Base-by-base conservation (phyloP, 2,329 filamentous ascomycete species). In the Aspergillus sojae region DNA sequence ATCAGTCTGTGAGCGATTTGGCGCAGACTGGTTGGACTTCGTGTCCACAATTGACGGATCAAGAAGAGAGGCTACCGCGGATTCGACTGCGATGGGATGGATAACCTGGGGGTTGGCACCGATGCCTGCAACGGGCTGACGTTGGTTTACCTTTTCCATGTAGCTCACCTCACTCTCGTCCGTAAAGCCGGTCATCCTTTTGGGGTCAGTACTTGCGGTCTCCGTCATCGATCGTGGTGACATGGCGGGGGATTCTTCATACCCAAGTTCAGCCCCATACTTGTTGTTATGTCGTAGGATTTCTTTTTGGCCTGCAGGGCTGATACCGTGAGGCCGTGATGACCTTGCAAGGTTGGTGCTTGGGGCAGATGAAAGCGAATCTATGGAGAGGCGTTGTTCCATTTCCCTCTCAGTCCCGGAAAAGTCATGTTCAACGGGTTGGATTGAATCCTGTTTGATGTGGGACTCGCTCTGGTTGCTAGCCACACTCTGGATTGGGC, bases 401-500 rank as follows among this genome's bases (percentile, higher is more conserved):
- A 75, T 66, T 34, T 84, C 86, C 1, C 86, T 82, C 1, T 90
- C 91, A 1, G 89, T 88, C 32, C 89, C 80, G 1, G 85, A 87
- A n/a, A 84, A 85, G 23, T 80, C 75, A 64, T 79, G 81, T n/a
- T 75, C 83, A 52, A 84, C 84, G 36, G 85, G 79, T 62, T 70
- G 67, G 14, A 83, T 87, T 63, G 89, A 84, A 56, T 86, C 86
- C 70, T 85, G 86, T 39, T 84, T 83, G 65, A 89, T 85, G 70
- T 83, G 89, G 59, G 88, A 88, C 54, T 88, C 87, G 71, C 93
- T 89, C 4, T 88, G 90, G 71, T 93, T 94, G 66, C 94, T 95
- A 12, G 93, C 94, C 19, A 97, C 92, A 71, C 94, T 97, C 69
- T 95, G 94, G 64, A 96, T 94, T 0, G 94, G 94, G 74, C 94